Evolutionary conservation across 2,329 filamentous ascomycete genomes (phyloP), one percentile per base, ranked within the genome.

Genomic region (Hypomyces perniciosus): DNA sequence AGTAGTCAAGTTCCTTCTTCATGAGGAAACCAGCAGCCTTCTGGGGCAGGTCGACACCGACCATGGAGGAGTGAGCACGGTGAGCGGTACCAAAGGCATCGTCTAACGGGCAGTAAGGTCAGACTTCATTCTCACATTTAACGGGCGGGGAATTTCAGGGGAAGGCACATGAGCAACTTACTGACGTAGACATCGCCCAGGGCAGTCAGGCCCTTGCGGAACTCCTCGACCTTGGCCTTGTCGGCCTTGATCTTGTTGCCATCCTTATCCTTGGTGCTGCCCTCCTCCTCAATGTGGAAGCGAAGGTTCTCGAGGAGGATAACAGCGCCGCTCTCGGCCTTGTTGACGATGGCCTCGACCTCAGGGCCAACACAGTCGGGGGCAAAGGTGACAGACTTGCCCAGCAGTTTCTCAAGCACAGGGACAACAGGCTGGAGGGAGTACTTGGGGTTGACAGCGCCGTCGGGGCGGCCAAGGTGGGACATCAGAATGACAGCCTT

Each of bases 1-100:
- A 99, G 85, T 99, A 99, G 69, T 99, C 93, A 57, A 99, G 87
- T 76, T 99, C 93, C 81, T 97, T 99, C 87, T 99, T 99, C 80
- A 99, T 90, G 66, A 99, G 84, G 85, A 96, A 99, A 57, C 93
- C 93, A 51, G 92, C 89, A 8, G 93, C 93, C 80, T 96, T 96
- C 72, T 97, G 90, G 61, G 92, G 91, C 44, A 99, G 86, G 60
- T 96, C 84, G 58, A 96, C 81, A 65, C 93, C 93, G 64, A 99
- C 93, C 93, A 99, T 99, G 72, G 92, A 97, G 72, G 90, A 96
- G 83, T 99, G 93, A 44, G 89, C 93, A 71, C 93, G 90, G 80
- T 99, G 93, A 55, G 93, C 93, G 56, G 93, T 99, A 72, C 93
- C 93, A 70, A 99, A 99, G 56, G 95, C 93, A 66, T 99, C 93